Base-by-base conservation (phyloP, 805 yeast species). In the Hanseniaspora meyeri region DNA sequence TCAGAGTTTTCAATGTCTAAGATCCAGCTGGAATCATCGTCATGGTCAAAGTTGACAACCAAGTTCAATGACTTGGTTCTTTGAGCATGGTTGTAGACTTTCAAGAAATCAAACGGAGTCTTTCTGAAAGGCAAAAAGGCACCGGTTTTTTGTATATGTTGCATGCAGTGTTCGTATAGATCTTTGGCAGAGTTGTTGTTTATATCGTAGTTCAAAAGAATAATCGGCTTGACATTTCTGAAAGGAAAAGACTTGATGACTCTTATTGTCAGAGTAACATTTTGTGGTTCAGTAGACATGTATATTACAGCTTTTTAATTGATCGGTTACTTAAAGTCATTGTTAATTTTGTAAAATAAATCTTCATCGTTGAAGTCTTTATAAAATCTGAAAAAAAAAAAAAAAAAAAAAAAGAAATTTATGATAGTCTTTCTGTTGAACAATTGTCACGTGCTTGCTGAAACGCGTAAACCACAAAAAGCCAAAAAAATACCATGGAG, bases 11-110 rank as follows among this genome's bases (percentile, higher is more conserved):
- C 67, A 54, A 68, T 61, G 43, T 73, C 72, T 55, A 86, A 66
- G 4, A 86, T 72, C 89, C 95, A 85, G 57, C 81, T 83, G 8
- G 48, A 19, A 43, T 68, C 70, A 6, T 83, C 85, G 63, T 82
- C 87, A 64, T 90, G 82, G 31, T 87, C 96, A 67, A 93, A 78
- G 67, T 93, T 93, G 60, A 93, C 85, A 49, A 89, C 93, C 61
- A 93, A 74, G 65, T 93, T 89, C 80, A 89, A 85, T 1, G 96
- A 87, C 70, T 93, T 93, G 34, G 95, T 79, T 12, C 95, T 93
- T 68, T 91, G 97, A 0, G 98, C 97, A 66, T 88, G 89, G 32
- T 96, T 85, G 70, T 93, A 93, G 7, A 93, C 77, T 68, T 93
- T 93, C 57, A 91, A 67, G 0, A 90, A 74, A 65, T 91, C 86